Conservation (phyloP, 2,329 filamentous ascomycete species). For the Sclerotinia glacialis region DNA sequence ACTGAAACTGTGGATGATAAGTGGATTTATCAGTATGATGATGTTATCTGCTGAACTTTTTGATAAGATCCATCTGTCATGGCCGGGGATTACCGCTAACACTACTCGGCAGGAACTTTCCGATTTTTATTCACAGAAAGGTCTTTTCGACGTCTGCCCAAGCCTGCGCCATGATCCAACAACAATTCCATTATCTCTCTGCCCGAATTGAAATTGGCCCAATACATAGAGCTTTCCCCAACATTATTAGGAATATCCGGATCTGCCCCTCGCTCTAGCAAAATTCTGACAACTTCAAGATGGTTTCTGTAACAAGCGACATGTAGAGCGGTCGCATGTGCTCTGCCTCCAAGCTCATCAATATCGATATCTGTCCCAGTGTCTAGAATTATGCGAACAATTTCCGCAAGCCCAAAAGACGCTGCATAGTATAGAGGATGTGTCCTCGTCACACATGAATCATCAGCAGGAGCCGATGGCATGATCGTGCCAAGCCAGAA, state of each 20-base stretch:
- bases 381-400: slow-evolving; percentile 28
- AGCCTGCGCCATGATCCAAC: slow-evolving; percentile 26
- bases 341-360: slow-evolving; percentile 28
- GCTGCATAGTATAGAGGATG: slow-evolving; percentile 32
- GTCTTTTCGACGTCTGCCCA: neutral
- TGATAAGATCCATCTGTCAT: neutral
- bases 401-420: slow-evolving; percentile 29
- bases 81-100: neutral
- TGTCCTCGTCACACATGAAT: slow-evolving; percentile 21
- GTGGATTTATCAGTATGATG: neutral
- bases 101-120: neutral
- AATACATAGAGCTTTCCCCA: slow-evolving; percentile 27
- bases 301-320: slow-evolving; percentile 29
- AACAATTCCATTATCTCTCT: slow-evolving; percentile 26
- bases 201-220: slow-evolving; percentile 19
- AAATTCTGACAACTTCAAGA: slow-evolving; percentile 26
- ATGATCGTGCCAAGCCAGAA: slow-evolving; percentile 30
- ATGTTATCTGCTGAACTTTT: neutral
- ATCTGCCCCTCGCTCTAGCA: slow-evolving; percentile 30
- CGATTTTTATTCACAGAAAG: neutral
- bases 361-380: slow-evolving; percentile 25
- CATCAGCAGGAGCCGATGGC: slow-evolving; percentile 18
- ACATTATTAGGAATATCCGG: slow-evolving; percentile 24
- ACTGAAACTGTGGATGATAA: neutral
- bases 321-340: slow-evolving; percentile 28